These are phyloP conservation scores for Exidia glandulosa DNA, from an alignment of 768 basidiomycete species.

Conservation along the genomic window DNA sequence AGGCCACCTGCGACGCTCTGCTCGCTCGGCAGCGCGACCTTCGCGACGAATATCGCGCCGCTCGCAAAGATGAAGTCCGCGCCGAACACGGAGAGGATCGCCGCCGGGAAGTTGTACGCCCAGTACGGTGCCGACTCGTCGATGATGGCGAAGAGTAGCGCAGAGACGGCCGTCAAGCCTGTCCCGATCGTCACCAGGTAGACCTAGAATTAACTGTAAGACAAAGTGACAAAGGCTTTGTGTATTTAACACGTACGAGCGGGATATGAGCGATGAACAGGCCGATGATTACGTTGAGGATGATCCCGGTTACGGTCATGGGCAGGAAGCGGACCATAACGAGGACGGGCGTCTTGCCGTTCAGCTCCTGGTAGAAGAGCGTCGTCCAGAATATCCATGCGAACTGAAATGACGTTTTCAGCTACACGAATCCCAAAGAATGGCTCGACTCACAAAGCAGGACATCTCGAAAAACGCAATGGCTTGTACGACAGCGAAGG, in stretches of 20 bases:
- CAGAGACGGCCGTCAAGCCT: conserved; percentile 42
- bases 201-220: too few relatives aligned
- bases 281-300: conserved; percentile 57
- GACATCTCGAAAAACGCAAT: conserved; percentile 56
- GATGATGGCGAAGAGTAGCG: conserved; percentile 60
- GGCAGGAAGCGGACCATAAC: conserved; percentile 61
- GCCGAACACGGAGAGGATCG: conserved; percentile 57
- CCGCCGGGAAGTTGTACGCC: conserved; percentile 66
- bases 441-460: conserved; percentile 28
- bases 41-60: conserved; percentile 67
- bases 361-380: conserved; percentile 42
- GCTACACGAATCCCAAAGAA: too few relatives aligned
- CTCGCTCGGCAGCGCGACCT: conserved; percentile 52
- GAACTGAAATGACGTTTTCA: neutral
- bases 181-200: conserved; percentile 37
- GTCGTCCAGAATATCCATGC: neutral
- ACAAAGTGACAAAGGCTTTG: too few relatives aligned
- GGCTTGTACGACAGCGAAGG: conserved; percentile 47
- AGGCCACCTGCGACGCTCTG: conserved; percentile 24
- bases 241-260: conserved; percentile 24
- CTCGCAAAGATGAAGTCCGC: conserved; percentile 68
- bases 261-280: conserved; percentile 40
- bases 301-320: conserved; percentile 55
- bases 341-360: conserved; percentile 32
- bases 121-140: conserved; percentile 48